phyloP scores from a whole-genome alignment of 768 basidiomycete species.

The Termitomyces sp. region DNA sequence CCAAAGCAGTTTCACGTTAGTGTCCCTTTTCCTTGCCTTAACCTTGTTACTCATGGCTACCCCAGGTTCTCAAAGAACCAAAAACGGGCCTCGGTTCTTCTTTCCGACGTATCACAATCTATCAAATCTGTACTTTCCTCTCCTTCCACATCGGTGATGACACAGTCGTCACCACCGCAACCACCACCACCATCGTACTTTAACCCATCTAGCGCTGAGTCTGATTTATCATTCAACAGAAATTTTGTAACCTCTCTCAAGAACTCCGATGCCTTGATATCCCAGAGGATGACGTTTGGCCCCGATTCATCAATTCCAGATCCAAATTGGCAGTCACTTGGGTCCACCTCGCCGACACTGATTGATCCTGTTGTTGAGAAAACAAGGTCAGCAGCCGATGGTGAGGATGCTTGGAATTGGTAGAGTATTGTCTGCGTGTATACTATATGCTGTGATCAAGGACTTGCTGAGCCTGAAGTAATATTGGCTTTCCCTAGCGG shows the following conservation, averaged over 20 bases:
- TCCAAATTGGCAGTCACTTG: neutral
- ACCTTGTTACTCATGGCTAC: neutral
- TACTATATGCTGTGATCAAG: neutral
- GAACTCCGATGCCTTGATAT: neutral
- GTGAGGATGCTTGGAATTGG: slow-evolving; percentile 64
- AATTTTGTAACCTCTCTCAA: neutral
- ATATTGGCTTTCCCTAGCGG: neutral
- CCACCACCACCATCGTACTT: slow-evolving; percentile 12
- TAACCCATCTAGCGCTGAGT: slow-evolving; percentile 12
- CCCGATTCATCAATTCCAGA: neutral
- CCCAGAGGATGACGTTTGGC: neutral
- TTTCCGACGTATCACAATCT: slow-evolving; percentile 60
- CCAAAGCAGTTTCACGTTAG: slow-evolving; percentile 49
- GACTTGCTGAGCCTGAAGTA: too few species aligned
- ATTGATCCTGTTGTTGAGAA: neutral
- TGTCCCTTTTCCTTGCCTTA: slow-evolving; percentile 15
- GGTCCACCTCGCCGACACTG: neutral
- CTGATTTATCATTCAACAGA: neutral
- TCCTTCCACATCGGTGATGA: slow-evolving; percentile 18
- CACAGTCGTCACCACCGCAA: slow-evolving; percentile 13
- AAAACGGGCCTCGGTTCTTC: slow-evolving; percentile 60
- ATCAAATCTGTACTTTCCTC: slow-evolving; percentile 44
- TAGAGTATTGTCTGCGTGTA: slow-evolving; percentile 15
- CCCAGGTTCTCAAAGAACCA: slow-evolving; percentile 60
- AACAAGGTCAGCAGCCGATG: slow-evolving; percentile 17